Evolutionary conservation across 352 stramenopile genomes (phyloP).

Genomic region (Globisporangium perplexum): DNA sequence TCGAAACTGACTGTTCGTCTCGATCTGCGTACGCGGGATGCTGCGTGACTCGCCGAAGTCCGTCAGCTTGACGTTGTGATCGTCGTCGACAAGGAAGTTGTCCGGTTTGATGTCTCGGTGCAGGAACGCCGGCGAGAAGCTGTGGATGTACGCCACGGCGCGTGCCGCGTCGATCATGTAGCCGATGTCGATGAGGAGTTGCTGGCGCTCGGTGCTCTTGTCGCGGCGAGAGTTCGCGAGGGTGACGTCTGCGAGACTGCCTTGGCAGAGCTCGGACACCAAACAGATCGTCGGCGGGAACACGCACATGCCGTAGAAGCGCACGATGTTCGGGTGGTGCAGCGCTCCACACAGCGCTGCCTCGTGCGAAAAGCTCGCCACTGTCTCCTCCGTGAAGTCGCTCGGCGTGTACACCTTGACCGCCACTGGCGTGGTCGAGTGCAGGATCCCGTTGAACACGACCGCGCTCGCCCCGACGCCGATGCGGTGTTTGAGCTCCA

Average conservation of each 20-base stretch:
- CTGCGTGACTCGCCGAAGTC: slow-evolving; percentile 64
- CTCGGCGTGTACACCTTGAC: slow-evolving; percentile 62
- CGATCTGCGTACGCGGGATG: slow-evolving; percentile 17
- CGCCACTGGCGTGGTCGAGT: slow-evolving; percentile 26
- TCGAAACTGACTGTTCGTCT: background rate
- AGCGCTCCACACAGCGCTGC: slow-evolving; percentile 44
- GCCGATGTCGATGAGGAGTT: slow-evolving; percentile 37
- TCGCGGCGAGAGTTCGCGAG: slow-evolving; percentile 13
- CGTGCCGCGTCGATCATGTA: slow-evolving; percentile 65
- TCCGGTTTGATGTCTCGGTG: slow-evolving; percentile 62
- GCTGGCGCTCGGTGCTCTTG: slow-evolving; percentile 17
- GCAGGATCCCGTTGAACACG: slow-evolving; percentile 45
- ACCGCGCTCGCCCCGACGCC: slow-evolving; percentile 35
- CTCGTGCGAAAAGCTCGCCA: slow-evolving; percentile 58
- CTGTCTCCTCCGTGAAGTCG: slow-evolving; percentile 40
- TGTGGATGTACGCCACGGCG: slow-evolving; percentile 59
- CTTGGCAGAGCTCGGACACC: slow-evolving; percentile 50
- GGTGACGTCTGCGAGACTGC: slow-evolving; percentile 40
- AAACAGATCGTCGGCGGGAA: slow-evolving; percentile 60
- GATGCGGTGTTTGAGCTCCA: slow-evolving; percentile 43
- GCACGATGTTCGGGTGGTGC: slow-evolving; percentile 54
- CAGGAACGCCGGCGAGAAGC: slow-evolving; percentile 51
- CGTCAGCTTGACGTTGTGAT: slow-evolving; percentile 54
- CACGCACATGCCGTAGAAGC: slow-evolving; percentile 61
- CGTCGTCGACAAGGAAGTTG: slow-evolving; percentile 55